Evolutionary conservation across 306 rosid genomes (phyloP).

Genomic region (Rosa chinensis): DNA sequence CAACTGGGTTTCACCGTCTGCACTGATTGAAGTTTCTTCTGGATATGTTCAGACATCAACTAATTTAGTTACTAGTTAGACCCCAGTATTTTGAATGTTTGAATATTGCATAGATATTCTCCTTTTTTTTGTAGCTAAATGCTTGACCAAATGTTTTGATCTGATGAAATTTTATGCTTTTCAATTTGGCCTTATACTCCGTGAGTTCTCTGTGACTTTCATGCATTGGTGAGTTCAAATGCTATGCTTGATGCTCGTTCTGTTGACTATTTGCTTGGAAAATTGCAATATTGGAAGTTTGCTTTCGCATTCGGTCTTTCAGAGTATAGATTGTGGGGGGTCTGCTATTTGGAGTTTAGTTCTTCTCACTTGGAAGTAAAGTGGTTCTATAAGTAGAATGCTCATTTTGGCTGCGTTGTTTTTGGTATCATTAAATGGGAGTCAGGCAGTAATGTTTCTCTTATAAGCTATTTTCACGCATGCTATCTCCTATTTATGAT

Average conservation of each 20-base stretch:
- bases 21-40: constrained; percentile 44
- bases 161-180: constrained; percentile 76
- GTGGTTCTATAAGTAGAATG: constrained; percentile 47
- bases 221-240: constrained; percentile 50
- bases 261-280: constrained; percentile 43
- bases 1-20: constrained; percentile 28
- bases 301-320: constrained; percentile 41
- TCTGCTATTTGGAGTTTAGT: constrained; percentile 46
- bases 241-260: constrained; percentile 54
- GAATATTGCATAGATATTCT: constrained; percentile 58
- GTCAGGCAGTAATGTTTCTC: constrained; percentile 67
- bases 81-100: constrained; percentile 74
- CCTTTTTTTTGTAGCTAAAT: constrained; percentile 80
- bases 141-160: constrained; percentile 64
- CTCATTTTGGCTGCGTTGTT: constrained; percentile 60
- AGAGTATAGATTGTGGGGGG: constrained; percentile 48
- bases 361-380: constrained; percentile 47
- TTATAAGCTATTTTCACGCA: constrained; percentile 31
- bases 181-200: constrained; percentile 70
- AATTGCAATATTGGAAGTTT: constrained; percentile 44
- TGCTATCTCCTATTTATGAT: constrained; percentile 37
- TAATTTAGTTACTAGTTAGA: constrained; percentile 33
- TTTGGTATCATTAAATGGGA: constrained; percentile 54
- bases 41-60: constrained; percentile 48
- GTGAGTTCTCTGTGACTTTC: constrained; percentile 71